These are phyloP conservation scores for Neurospora hispaniola DNA, from an alignment of 495 filamentous ascomycete species.

Conservation along the genomic window DNA sequence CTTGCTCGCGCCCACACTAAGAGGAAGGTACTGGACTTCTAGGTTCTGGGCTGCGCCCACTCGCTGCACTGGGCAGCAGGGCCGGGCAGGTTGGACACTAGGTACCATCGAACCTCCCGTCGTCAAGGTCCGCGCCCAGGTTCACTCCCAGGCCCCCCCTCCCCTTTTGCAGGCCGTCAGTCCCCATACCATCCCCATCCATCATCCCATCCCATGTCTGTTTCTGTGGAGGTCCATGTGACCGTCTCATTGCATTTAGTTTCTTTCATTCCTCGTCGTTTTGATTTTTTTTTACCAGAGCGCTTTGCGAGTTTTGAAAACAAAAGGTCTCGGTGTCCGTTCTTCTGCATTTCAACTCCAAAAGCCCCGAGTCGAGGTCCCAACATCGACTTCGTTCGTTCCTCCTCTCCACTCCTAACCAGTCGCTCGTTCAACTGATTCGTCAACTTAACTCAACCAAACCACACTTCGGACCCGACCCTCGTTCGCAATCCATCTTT, in stretches of 20 bases:
- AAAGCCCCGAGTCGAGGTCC: background rate
- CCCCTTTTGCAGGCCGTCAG: background rate
- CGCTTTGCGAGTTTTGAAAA: background rate
- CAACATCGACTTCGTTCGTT: background rate
- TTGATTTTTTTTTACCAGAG: background rate
- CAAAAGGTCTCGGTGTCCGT: background rate
- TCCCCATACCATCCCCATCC: background rate
- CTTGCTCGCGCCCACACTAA: background rate
- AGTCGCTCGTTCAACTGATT: background rate
- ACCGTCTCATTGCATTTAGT: background rate
- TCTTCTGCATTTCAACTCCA: background rate
- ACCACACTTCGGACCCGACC: background rate
- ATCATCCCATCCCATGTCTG: background rate
- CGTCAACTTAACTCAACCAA: background rate
- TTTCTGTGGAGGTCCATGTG: background rate
- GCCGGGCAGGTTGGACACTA: background rate
- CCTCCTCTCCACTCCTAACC: background rate
- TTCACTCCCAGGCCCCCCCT: background rate
- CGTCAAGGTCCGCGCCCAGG: background rate
- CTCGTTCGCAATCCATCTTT: background rate
- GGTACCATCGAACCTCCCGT: background rate
- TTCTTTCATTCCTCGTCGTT: background rate
- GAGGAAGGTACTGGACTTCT: too few species aligned
- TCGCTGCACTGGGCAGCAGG: background rate
- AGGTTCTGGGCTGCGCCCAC: background rate